Conservation (phyloP, 768 basidiomycete species). For the Boletales sp. region DNA sequence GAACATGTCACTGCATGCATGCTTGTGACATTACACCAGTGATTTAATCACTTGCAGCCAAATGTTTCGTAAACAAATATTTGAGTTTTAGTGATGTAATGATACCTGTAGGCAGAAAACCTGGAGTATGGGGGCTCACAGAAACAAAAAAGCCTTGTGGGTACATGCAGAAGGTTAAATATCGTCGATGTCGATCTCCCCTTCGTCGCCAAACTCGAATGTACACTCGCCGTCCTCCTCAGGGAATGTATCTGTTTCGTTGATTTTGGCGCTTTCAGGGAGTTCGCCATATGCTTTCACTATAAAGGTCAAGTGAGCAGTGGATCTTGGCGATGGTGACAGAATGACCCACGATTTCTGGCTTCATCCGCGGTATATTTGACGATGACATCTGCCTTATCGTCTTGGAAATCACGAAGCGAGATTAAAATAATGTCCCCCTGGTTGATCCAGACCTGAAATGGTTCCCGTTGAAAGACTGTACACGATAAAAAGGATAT, state of each 20-base stretch:
- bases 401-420: conserved; percentile 97
- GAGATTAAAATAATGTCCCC: conserved; percentile 95
- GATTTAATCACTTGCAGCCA: too few species aligned
- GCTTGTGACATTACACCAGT: too few species aligned
- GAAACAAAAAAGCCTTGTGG: conserved; percentile 1
- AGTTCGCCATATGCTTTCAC: conserved; percentile 98
- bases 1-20: too few species aligned
- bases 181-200: conserved; percentile 86
- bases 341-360: conserved; percentile 55
- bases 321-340: conserved; percentile 1
- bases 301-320: conserved; percentile 26
- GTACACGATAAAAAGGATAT: not conserved
- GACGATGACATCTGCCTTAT: conserved; percentile 98
- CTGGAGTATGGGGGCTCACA: conserved; percentile 12
- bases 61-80: too few species aligned
- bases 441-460: conserved; percentile 97
- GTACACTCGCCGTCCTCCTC: conserved; percentile 88
- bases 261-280: conserved; percentile 94
- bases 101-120: conserved; percentile 3
- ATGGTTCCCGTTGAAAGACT: conserved; percentile 5
- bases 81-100: conserved; percentile 3
- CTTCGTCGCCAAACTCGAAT: conserved; percentile 89
- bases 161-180: conserved; percentile 46
- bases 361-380: conserved; percentile 98
- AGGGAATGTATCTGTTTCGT: conserved; percentile 92